Evolutionary conservation across 2,329 filamentous ascomycete genomes (phyloP).

Genomic region (Sclerotinia borealis): DNA sequence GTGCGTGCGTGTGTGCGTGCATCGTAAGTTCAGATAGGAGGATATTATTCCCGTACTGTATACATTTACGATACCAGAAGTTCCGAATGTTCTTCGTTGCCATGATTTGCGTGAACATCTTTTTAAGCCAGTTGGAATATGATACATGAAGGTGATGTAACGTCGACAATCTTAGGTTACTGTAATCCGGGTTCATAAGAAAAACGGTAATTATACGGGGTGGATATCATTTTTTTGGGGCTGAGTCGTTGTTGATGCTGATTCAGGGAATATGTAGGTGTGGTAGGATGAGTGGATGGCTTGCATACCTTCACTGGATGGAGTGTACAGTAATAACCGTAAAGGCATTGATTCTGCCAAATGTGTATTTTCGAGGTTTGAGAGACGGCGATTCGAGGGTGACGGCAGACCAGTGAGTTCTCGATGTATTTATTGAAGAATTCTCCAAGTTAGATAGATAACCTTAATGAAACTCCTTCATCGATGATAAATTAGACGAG

Average conservation of each 20-base stretch:
- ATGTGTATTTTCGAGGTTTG: neutral
- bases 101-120: neutral
- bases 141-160: slow-evolving; percentile 2
- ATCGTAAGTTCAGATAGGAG: neutral
- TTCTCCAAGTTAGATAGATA: neutral
- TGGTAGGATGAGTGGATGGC: slow-evolving; percentile 1
- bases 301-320: neutral
- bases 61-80: no score
- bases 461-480: neutral
- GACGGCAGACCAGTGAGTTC: neutral
- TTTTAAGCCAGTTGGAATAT: neutral
- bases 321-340: neutral
- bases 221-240: neutral
- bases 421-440: neutral
- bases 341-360: neutral
- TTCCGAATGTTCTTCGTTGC: neutral
- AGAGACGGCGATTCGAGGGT: neutral
- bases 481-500: neutral
- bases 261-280: slow-evolving; percentile 2
- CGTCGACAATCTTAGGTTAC: neutral
- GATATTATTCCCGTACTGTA: neutral
- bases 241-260: slow-evolving; percentile 10
- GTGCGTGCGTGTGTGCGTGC: neutral
- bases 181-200: neutral
- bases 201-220: slow-evolving; percentile 4